These are phyloP conservation scores for Penicillium decumbens DNA, from an alignment of 2,329 filamentous ascomycete species.

Conservation along the genomic window DNA sequence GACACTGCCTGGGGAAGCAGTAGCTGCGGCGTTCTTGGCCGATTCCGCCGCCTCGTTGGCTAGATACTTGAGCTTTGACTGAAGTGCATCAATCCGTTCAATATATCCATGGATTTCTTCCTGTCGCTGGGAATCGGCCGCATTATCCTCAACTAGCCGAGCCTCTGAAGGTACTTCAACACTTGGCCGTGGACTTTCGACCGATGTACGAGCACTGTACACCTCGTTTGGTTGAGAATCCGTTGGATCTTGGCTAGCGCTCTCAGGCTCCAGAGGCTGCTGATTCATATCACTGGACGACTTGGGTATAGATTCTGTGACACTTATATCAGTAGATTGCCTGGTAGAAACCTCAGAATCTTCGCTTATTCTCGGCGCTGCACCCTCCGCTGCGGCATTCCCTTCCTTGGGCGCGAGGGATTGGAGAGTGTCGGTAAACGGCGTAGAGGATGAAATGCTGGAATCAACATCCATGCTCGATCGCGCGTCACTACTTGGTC, in stretches of 20 bases:
- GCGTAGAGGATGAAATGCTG: slow-evolving; percentile 19
- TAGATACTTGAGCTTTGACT: slow-evolving; percentile 85
- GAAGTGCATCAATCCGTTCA: slow-evolving; percentile 85
- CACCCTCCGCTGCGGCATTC: slow-evolving; percentile 6
- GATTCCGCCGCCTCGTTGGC: slow-evolving; percentile 72
- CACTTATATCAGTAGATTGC: slow-evolving; percentile 26
- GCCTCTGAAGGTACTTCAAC: slow-evolving; percentile 15
- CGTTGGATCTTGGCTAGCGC: slow-evolving; percentile 6
- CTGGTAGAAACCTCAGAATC: slow-evolving; percentile 26
- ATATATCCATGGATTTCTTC: slow-evolving; percentile 79
- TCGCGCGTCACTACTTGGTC: slow-evolving; percentile 44
- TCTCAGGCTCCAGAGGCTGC: slow-evolving; percentile 2
- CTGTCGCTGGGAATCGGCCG: slow-evolving; percentile 58
- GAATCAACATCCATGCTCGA: slow-evolving; percentile 37
- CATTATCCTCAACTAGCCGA: slow-evolving; percentile 43
- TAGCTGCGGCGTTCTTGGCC: slow-evolving; percentile 64
- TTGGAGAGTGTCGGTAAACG: slow-evolving; percentile 22
- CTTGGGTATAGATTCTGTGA: slow-evolving; percentile 13
- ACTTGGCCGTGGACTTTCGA: slow-evolving; percentile 16
- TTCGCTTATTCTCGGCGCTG: slow-evolving; percentile 25
- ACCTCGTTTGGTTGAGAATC: slow-evolving; percentile 1
- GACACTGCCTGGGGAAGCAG: slow-evolving; percentile 58
- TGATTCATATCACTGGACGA: slow-evolving; percentile 10
- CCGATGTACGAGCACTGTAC: slow-evolving; percentile 6
- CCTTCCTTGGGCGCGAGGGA: slow-evolving; percentile 12